Conservation (phyloP, 2,329 filamentous ascomycete species). For the Aspergillus sojae region DNA sequence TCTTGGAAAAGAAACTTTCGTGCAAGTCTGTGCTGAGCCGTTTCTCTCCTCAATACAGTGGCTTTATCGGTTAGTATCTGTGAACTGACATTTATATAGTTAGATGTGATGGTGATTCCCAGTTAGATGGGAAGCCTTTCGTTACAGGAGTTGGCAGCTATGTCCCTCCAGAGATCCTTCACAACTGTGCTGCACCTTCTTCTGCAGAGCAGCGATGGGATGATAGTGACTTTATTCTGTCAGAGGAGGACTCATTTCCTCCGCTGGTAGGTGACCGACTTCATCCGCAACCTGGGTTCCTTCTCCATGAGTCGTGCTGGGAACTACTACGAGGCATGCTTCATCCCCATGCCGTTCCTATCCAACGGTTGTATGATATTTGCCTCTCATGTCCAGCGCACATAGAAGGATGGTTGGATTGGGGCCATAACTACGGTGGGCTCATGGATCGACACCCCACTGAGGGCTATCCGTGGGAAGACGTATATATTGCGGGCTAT, state of each 20-base stretch:
- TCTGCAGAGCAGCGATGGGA: neutral
- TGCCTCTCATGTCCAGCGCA: constrained; percentile 20
- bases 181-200: neutral
- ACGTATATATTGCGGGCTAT: constrained; percentile 12
- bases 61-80: neutral
- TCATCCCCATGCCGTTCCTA: constrained; percentile 16
- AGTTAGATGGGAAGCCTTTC: constrained; percentile 18
- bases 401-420: constrained; percentile 15
- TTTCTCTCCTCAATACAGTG: neutral
- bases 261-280: constrained; percentile 8
- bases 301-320: constrained; percentile 27
- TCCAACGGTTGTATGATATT: constrained; percentile 24
- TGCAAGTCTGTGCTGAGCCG: neutral
- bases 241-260: constrained; percentile 15
- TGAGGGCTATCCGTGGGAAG: constrained; percentile 17
- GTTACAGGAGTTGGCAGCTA: constrained; percentile 20
- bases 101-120: constrained; percentile 14
- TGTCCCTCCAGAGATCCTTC: constrained; percentile 6
- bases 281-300: constrained; percentile 18
- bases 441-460: constrained; percentile 11
- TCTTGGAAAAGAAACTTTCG: neutral
- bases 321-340: constrained; percentile 17
- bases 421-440: constrained; percentile 23
- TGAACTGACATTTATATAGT: constrained; percentile 13
- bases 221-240: neutral